Percentiles rank a stretch among this genome's conserved stretches.
Conservation (phyloP, 1,284 basidiomycete species). For the Sphagnurus paluster region DNA sequence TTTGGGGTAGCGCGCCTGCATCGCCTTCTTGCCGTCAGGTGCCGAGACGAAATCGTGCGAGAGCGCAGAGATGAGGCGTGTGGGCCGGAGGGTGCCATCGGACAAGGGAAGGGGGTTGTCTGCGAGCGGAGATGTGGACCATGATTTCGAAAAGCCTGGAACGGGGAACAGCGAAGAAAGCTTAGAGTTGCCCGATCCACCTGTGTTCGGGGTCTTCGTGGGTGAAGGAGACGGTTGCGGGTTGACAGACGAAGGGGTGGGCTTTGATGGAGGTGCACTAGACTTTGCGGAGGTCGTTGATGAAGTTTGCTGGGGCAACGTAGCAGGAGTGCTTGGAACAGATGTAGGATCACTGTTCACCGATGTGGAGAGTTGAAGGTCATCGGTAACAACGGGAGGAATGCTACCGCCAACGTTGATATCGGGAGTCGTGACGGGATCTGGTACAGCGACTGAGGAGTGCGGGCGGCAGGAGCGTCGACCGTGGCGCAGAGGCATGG, state of each 20-base stretch:
- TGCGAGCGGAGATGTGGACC: slow-evolving; percentile 43
- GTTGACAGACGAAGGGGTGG: slow-evolving; percentile 10
- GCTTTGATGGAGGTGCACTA: no score
- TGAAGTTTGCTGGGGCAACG: not conserved
- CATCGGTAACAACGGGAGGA: slow-evolving; percentile 4
- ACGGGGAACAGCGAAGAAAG: slow-evolving; percentile 46
- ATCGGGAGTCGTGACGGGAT: slow-evolving; percentile 11
- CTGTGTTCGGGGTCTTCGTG: slow-evolving; percentile 15
- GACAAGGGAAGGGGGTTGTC: slow-evolving; percentile 37
- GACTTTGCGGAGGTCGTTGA: slow-evolving; percentile 14
- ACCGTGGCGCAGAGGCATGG: slow-evolving; percentile 23
- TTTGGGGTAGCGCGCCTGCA: slow-evolving; percentile 57
- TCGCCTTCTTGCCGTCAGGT: slow-evolving; percentile 46
- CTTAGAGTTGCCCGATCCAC: slow-evolving; percentile 16
- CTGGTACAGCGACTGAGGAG: slow-evolving; percentile 14
- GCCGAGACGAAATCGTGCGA: slow-evolving; percentile 42
- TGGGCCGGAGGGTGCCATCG: slow-evolving; percentile 45
- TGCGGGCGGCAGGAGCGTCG: slow-evolving; percentile 22
- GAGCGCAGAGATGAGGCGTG: slow-evolving; percentile 34
- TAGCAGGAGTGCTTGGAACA: slow-evolving; percentile 4
- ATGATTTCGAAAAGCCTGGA: slow-evolving; percentile 31
- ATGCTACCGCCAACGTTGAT: slow-evolving; percentile 1
- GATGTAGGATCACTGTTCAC: slow-evolving; percentile 8
- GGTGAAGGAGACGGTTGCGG: slow-evolving; percentile 11
- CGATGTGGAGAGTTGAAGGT: slow-evolving; percentile 4